Base-by-base conservation (phyloP, 345 rosid species). In the Citropsis articulata region DNA sequence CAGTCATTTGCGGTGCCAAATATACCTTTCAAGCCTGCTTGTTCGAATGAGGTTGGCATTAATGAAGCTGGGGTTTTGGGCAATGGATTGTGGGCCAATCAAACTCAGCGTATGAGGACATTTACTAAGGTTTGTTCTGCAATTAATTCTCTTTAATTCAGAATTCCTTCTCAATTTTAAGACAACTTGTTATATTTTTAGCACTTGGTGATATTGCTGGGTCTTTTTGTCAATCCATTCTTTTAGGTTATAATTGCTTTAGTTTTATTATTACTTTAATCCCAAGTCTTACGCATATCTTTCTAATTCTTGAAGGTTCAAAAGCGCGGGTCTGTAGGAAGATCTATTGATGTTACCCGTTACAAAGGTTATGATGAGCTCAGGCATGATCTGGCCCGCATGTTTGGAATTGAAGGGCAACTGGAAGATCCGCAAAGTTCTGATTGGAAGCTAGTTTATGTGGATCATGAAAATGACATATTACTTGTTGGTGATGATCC, bases 381-480 rank as follows among this genome's bases (percentile, higher is more conserved):
- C 30, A 90, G 94, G 84, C 87, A 86, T 75, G 99, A 92, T 84
- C 83, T 96, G 66, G 98, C 95, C 53, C 92, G 93, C 80, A 94
- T 94, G 99, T 96, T 96, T 82, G 97, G 98, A 9, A 91, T 94
- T n/a, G 98, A 94, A 85, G 95, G 97, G 66, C 98, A 91, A 86
- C 87, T 96, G 40, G 98, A 94, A 84, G 98, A 91, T 86, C 99
- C 91, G 2, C 95, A 89, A 81, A 88, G 91, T 78, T 92, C 97
- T 21, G 98, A 92, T 48, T 94, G 98, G 98, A 92, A 96, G 85
- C 87, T 96, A 62, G 98, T 96, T 21, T 96, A 91, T 72, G 90
- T 93, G 4, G 99, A 96, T 83, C 98, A 89, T 60, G 99, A 96
- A 78, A 94, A 94, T 64, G 98, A 96, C 78, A 92, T 96, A 73